A percentile compares a stretch with the other conserved stretches of the same genome.
phyloP scores from a whole-genome alignment of 108 stramenopile species.

The Skeletonema grethae region DNA sequence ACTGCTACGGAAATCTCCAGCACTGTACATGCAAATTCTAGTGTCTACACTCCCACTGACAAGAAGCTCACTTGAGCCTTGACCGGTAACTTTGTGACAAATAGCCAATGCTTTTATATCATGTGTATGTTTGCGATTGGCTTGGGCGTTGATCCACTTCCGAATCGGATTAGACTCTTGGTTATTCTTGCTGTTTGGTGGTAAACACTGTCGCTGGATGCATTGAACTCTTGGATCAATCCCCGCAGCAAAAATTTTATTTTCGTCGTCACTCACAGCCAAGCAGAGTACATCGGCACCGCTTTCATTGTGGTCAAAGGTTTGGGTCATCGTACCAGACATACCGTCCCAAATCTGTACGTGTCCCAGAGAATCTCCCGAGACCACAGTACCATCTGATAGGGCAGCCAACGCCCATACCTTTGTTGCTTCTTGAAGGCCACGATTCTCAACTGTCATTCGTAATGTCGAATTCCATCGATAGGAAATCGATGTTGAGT shows the following conservation, averaged over 20 bases:
- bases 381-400: conserved; percentile 80
- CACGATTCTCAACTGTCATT: conserved; percentile 87
- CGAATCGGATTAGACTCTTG: conserved; percentile 31
- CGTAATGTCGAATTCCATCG: conserved; percentile 63
- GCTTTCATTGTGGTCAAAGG: conserved; percentile 77
- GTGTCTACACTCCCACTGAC: conserved; percentile 91
- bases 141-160: conserved; percentile 77
- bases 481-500: conserved; percentile 37
- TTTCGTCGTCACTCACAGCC: conserved; percentile 73
- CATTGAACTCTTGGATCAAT: conserved; percentile 92
- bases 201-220: conserved; percentile 57
- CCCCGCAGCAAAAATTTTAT: conserved; percentile 87
- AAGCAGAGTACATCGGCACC: conserved; percentile 88
- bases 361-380: conserved; percentile 90
- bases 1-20: conserved; percentile 59
- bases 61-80: conserved; percentile 57
- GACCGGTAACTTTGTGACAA: conserved; percentile 30
- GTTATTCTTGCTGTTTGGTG: not conserved
- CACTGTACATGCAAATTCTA: conserved; percentile 82
- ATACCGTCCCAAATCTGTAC: conserved; percentile 92
- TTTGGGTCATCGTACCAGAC: conserved; percentile 81
- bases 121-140: conserved; percentile 92
- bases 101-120: conserved; percentile 88
- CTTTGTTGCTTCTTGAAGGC: conserved; percentile 69
- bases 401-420: conserved; percentile 88